These are phyloP conservation scores for Podospora pseudocomata DNA, from an alignment of 495 filamentous ascomycete species.

Conservation along the genomic window DNA sequence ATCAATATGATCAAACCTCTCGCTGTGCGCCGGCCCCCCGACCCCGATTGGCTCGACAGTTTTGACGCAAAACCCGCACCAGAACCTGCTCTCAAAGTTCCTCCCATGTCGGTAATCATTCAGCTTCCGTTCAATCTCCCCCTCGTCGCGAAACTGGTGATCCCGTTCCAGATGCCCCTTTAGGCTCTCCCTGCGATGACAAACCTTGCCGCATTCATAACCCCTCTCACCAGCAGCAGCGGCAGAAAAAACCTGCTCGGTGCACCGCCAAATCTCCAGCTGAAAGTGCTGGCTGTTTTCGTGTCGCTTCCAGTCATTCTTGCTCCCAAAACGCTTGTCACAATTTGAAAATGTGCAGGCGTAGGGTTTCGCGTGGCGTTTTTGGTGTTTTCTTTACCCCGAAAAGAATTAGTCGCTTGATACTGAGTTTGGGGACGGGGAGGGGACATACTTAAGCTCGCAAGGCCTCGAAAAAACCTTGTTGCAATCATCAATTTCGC, in stretches of 20 bases:
- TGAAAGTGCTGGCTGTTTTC: conserved; percentile 84
- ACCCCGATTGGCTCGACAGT: conserved; percentile 54
- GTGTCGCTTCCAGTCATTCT: conserved; percentile 96
- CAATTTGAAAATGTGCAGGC: conserved; percentile 78
- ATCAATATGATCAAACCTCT: conserved; percentile 86
- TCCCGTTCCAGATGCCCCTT: conserved; percentile 54
- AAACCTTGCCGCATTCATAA: conserved; percentile 53
- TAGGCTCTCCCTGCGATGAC: conserved; percentile 60
- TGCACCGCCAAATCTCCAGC: conserved; percentile 74
- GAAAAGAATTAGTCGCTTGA: background rate
- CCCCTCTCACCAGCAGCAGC: background rate
- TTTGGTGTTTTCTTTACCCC: conserved; percentile 71
- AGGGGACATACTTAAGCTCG: conserved; percentile 62
- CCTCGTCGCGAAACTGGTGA: conserved; percentile 46
- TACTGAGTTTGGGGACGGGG: background rate
- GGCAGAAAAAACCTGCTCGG: conserved; percentile 21
- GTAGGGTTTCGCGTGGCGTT: conserved; percentile 82
- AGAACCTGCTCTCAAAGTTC: conserved; percentile 69
- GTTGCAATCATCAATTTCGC: conserved; percentile 41
- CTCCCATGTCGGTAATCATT: conserved; percentile 60
- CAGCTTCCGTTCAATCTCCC: conserved; percentile 45
- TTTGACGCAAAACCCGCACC: conserved; percentile 81
- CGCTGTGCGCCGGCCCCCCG: conserved; percentile 61
- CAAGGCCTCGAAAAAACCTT: conserved; percentile 58
- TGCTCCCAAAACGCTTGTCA: conserved; percentile 78